Percentiles rank a stretch among this genome's conserved stretches.
Evolutionary conservation across 2,329 filamentous ascomycete genomes (phyloP).

Genomic region (Rhynchosporium secalis): DNA sequence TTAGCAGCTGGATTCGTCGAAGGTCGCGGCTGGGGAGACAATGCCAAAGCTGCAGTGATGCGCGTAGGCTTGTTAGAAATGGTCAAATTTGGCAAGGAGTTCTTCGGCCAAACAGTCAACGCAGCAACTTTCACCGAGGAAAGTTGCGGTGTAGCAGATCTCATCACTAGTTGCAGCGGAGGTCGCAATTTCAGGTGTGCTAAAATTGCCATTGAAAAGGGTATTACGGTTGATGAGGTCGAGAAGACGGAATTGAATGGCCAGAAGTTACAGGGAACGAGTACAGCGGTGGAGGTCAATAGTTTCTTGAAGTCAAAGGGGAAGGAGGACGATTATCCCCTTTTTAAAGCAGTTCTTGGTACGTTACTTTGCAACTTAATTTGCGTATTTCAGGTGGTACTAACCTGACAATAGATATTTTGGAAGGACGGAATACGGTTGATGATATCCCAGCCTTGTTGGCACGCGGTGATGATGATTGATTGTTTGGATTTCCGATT

Average conservation of each 20-base stretch:
- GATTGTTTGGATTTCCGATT: not conserved
- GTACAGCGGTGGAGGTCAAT: slow-evolving; percentile 89
- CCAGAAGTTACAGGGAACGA: slow-evolving; percentile 93
- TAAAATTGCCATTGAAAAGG: slow-evolving; percentile 79
- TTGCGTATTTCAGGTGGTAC: slow-evolving; percentile 1
- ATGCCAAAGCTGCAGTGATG: slow-evolving; percentile 98
- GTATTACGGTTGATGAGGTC: slow-evolving; percentile 79
- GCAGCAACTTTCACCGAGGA: slow-evolving; percentile 94
- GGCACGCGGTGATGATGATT: slow-evolving; percentile 25
- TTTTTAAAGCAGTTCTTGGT: slow-evolving; percentile 83
- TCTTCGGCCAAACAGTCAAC: slow-evolving; percentile 81
- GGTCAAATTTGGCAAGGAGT: slow-evolving; percentile 91
- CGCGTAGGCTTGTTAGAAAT: slow-evolving; percentile 93
- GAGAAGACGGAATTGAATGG: slow-evolving; percentile 90
- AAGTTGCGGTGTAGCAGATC: slow-evolving; percentile 89
- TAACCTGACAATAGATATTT: slow-evolving; percentile 55
- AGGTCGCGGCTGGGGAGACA: slow-evolving; percentile 95
- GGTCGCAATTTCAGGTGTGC: slow-evolving; percentile 95
- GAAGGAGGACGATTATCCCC: slow-evolving; percentile 79
- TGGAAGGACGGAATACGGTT: slow-evolving; percentile 69
- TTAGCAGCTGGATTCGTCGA: slow-evolving; percentile 94
- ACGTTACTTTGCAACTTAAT: slow-evolving; percentile 17
- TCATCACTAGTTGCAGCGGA: slow-evolving; percentile 91
- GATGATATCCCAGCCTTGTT: slow-evolving; percentile 74
- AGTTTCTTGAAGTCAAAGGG: slow-evolving; percentile 79